Evolutionary conservation across 1,284 basidiomycete genomes (phyloP).

Genomic region (Rhodotorula sp.): DNA sequence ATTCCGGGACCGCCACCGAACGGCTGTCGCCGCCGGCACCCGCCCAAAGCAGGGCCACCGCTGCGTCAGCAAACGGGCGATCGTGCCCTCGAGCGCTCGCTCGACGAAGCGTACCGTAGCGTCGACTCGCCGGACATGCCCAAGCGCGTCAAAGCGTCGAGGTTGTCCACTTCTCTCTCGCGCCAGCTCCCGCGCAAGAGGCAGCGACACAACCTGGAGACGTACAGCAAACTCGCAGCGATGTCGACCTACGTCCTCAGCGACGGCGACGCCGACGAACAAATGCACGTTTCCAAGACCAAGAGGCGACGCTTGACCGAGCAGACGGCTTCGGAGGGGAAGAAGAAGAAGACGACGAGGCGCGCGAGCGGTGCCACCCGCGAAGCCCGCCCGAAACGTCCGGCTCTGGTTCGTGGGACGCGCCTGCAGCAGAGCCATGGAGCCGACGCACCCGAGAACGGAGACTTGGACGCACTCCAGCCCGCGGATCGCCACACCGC

Average conservation of each 20-base stretch:
- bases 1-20: background rate
- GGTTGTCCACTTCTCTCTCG: background rate
- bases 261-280: background rate
- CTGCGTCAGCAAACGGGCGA: slow-evolving; percentile 26
- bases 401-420: too few species aligned
- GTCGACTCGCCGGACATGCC: background rate
- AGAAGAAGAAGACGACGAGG: slow-evolving; percentile 4
- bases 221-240: slow-evolving; percentile 1
- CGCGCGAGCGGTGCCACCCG: too few species aligned
- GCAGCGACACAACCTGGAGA: slow-evolving; percentile 26
- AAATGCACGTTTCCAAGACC: background rate
- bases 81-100: background rate
- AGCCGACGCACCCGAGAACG: background rate
- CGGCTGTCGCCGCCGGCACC: background rate
- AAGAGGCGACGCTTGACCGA: background rate
- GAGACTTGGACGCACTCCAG: too few species aligned
- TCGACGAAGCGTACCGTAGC: background rate
- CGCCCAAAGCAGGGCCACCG: slow-evolving; percentile 6
- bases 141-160: background rate
- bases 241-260: background rate
- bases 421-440: background rate
- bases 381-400: too few species aligned
- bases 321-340: background rate
- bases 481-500: background rate
- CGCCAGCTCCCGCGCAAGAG: slow-evolving; percentile 19